phyloP scores from a whole-genome alignment of 2,329 filamentous ascomycete species.

The Geoglossum cookeanum region DNA sequence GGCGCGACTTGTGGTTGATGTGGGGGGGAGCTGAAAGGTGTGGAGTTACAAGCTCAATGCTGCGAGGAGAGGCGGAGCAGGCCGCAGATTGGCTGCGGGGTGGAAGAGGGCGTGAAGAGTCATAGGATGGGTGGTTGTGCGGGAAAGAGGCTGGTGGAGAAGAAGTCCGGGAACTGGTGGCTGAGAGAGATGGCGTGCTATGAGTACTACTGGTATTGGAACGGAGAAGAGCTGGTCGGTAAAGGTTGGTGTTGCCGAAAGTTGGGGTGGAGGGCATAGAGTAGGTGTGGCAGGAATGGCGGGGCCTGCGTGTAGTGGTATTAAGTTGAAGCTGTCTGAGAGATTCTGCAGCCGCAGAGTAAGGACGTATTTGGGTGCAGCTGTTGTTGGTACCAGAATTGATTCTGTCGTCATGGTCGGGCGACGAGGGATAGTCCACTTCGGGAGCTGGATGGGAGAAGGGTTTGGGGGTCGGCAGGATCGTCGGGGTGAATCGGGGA shows the following conservation, averaged over 20 bases:
- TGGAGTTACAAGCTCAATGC: constrained; percentile 2
- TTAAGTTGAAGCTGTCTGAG: constrained; percentile 1
- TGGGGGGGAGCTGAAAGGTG: not conserved
- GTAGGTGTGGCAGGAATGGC: not conserved
- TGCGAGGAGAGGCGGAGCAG: not conserved
- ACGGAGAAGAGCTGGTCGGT: not conserved
- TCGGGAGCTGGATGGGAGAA: not conserved
- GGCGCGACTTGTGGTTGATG: not conserved
- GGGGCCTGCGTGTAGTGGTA: not conserved
- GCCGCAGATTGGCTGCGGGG: not conserved
- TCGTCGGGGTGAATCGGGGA: not conserved
- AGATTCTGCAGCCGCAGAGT: constrained; percentile 1
- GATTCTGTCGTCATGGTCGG: not conserved
- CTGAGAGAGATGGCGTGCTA: not conserved
- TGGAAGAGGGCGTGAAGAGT: not conserved
- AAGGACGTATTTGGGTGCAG: not conserved
- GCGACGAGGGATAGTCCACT: not conserved
- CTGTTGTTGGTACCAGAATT: not conserved
- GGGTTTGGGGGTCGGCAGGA: not conserved
- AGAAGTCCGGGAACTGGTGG: not conserved
- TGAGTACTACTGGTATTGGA: not conserved
- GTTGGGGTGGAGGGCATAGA: not conserved
- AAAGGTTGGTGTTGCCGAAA: not conserved
- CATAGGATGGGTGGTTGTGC: not conserved
- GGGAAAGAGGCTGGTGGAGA: not conserved